Base-by-base conservation (phyloP, 2,329 filamentous ascomycete genomes). In the Trichoderma atroviride region DNA sequence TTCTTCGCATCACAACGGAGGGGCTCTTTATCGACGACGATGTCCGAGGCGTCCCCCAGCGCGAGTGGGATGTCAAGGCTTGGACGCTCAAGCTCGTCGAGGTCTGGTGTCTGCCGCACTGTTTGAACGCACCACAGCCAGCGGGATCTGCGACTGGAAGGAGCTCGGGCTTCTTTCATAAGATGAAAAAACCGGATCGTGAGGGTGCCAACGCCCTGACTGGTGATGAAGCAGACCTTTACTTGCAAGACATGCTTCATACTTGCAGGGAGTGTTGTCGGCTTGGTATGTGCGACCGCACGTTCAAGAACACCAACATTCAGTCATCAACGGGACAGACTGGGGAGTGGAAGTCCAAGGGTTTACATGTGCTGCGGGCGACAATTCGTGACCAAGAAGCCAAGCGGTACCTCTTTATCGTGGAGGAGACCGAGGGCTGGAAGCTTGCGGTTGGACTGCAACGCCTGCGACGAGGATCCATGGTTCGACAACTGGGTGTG, bases 11-110 rank as follows among this genome's bases (percentile, higher is more conserved):
- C 76, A 95, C 93, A 13, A 97, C 93, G 1, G 95, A 97, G 79
- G 96, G 96, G 22, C 86, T 98, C 66, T 98, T 98, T 81, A 96
- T 99, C 77, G 96, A 99, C 78, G 96, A 99, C 79, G 96, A 98
- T 79, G 88, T 97, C 64, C 90, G 94, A 56, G 89, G 90, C 71
- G 93, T 97, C 19, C 90, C 93, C n/a, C 94, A 98, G 81, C 89
- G 96, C 70, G 96, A 99, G 82, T 99, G 96, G 96, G 96, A 99
- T 79, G 89, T 98, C 77, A 98, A 98, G 81, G 94, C 95, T 31
- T 98, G 96, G 96, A 97, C 94, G 55, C 87, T 99, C 81, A 97
- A 97, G 82, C 84, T 91, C 73, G 89, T 96, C 80, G 96, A 98
- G 87, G 90, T 96, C 83, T 93, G 91, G 88, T 94, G 91, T 78